phyloP scores from a whole-genome alignment of 805 yeast species.

The Metschnikowia vanudenii region DNA sequence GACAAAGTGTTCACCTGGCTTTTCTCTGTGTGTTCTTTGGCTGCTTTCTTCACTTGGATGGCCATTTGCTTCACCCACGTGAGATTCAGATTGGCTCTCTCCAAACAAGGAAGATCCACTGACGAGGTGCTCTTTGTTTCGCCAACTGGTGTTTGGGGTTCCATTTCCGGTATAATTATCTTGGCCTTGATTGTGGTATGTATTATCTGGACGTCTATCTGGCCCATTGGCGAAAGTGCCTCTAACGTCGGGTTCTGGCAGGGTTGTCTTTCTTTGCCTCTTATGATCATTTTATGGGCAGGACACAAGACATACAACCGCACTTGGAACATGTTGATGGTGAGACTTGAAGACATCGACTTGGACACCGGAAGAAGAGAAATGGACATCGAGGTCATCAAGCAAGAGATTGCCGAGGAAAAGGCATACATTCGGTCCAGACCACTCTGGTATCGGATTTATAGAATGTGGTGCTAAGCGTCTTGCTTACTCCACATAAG shows the following conservation, averaged over 20 bases:
- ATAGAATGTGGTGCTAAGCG: slow-evolving; percentile 31
- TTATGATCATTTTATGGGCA: slow-evolving; percentile 43
- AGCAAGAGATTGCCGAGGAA: slow-evolving; percentile 37
- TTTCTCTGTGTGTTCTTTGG: slow-evolving; percentile 40
- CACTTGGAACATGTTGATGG: slow-evolving; percentile 31
- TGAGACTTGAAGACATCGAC: slow-evolving; percentile 52
- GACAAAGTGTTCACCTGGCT: slow-evolving; percentile 40
- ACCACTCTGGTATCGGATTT: slow-evolving; percentile 27
- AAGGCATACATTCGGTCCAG: slow-evolving; percentile 25
- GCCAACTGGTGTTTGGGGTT: slow-evolving; percentile 38
- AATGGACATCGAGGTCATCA: slow-evolving; percentile 37
- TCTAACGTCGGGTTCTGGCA: slow-evolving; percentile 43
- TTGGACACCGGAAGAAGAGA: slow-evolving; percentile 57
- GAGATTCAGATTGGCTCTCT: slow-evolving; percentile 41
- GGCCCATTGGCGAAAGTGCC: slow-evolving; percentile 31
- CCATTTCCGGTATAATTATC: slow-evolving; percentile 31
- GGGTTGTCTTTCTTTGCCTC: slow-evolving; percentile 43
- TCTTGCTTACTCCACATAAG: not conserved
- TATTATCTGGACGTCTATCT: slow-evolving; percentile 40
- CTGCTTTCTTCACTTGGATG: slow-evolving; percentile 42
- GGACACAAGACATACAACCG: slow-evolving; percentile 40
- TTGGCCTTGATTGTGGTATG: slow-evolving; percentile 35
- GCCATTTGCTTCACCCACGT: slow-evolving; percentile 41
- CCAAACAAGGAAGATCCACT: slow-evolving; percentile 30
- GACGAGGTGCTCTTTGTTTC: slow-evolving; percentile 37